These are phyloP conservation scores for Cicer chorassanicum DNA, from an alignment of 306 rosid species.

Conservation along the genomic window DNA sequence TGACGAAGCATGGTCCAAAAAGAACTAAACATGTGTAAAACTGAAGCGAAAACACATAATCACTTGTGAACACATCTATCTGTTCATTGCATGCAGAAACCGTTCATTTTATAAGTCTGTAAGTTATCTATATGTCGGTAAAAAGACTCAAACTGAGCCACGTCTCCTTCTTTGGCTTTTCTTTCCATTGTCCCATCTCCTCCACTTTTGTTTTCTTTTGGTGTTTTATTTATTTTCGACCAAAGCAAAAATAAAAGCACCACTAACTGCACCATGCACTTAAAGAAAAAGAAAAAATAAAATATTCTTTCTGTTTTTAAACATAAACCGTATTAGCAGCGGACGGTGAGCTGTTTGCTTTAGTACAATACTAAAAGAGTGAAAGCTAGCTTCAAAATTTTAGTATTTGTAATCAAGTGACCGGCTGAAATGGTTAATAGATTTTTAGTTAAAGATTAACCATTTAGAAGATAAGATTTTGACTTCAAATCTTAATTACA, in stretches of 20 bases:
- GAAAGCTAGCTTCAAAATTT: no score
- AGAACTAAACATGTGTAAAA: constrained; percentile 39
- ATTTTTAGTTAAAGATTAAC: no score
- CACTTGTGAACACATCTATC: constrained; percentile 3
- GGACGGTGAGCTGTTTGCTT: constrained; percentile 18
- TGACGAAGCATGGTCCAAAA: constrained; percentile 45
- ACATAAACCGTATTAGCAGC: constrained; percentile 4
- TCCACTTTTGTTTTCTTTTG: constrained; percentile 39
- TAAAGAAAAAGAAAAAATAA: constrained; percentile 26
- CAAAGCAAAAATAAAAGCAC: constrained; percentile 8
- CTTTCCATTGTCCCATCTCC: constrained; percentile 13
- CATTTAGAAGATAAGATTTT: no score
- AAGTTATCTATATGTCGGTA: constrained; percentile 44
- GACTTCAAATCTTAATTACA: no score
- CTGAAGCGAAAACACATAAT: constrained; percentile 41
- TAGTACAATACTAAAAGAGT: constrained; percentile 5
- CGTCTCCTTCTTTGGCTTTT: constrained; percentile 31
- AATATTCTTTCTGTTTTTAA: constrained; percentile 20
- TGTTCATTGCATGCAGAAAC: constrained; percentile 48
- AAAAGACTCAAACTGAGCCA: constrained; percentile 41
- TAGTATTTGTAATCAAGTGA: no score
- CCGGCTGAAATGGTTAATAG: no score
- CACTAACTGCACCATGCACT: neutral
- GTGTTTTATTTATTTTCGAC: constrained; percentile 1
- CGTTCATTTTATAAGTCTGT: constrained; percentile 9